Percentiles rank a stretch among this genome's conserved stretches.
These are phyloP conservation scores for Pestalotiopsis sp. DNA, from an alignment of 2,329 filamentous ascomycete species.

Conservation along the genomic window DNA sequence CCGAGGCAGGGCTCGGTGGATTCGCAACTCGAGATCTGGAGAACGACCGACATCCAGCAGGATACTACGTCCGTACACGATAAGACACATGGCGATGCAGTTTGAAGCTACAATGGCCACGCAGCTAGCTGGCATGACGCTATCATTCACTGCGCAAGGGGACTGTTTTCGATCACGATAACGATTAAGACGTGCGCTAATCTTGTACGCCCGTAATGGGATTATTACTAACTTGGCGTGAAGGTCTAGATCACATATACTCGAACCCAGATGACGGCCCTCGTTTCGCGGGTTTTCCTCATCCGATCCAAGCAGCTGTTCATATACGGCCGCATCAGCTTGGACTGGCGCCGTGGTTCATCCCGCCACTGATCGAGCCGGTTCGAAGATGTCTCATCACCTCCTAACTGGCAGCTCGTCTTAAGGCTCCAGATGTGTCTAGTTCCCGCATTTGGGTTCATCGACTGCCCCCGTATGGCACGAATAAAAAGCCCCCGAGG, in stretches of 20 bases:
- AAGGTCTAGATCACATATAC: neutral
- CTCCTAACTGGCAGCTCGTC: neutral
- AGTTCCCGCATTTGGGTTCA: neutral
- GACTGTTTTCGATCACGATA: neutral
- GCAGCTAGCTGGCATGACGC: neutral
- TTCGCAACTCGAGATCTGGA: neutral
- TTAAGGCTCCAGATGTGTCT: neutral
- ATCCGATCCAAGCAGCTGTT: neutral
- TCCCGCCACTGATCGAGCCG: neutral
- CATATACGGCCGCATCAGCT: neutral
- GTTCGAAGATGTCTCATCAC: neutral
- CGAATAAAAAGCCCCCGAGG: neutral
- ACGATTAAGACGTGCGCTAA: neutral
- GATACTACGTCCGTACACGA: neutral
- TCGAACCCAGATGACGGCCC: neutral
- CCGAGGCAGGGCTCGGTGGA: neutral
- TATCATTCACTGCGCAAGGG: neutral
- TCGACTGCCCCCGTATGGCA: neutral
- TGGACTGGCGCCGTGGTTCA: neutral
- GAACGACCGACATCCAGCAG: constrained; percentile 1
- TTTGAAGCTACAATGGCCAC: neutral
- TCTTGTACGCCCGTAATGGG: neutral
- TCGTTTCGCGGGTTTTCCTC: neutral
- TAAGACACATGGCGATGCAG: neutral
- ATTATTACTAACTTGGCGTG: neutral